A percentile compares a stretch with the other conserved stretches of the same genome.
These are phyloP conservation scores for Helicocarpus griseus DNA, from an alignment of 2,329 filamentous ascomycete genomes.

Conservation along the genomic window DNA sequence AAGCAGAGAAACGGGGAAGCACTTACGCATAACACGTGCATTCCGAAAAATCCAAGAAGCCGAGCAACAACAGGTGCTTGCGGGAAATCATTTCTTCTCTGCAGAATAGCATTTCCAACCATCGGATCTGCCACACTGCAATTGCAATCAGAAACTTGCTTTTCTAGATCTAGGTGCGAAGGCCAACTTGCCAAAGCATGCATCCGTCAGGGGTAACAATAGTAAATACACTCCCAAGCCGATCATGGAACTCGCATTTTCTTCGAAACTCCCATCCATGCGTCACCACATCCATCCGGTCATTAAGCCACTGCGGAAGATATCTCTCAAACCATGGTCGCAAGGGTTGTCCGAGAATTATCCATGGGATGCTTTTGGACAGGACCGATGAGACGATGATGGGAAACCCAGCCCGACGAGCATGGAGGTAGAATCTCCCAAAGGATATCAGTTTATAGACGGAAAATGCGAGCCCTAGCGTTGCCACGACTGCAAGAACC, in stretches of 20 bases:
- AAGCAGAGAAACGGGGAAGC: not conserved
- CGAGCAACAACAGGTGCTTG: conserved; percentile 18
- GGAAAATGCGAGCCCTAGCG: not conserved
- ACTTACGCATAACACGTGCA: conserved; percentile 26
- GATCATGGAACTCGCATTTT: conserved; percentile 18
- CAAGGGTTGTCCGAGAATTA: conserved; percentile 18
- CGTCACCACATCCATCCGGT: conserved; percentile 17
- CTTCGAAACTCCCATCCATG: conserved; percentile 27
- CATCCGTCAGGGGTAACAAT: conserved; percentile 22
- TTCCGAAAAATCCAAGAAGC: conserved; percentile 26
- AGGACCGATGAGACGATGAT: conserved; percentile 16
- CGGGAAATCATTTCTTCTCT: conserved; percentile 27
- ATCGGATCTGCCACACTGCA: conserved; percentile 23
- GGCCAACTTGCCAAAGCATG: conserved; percentile 10
- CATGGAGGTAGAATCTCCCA: conserved; percentile 17
- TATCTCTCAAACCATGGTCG: conserved; percentile 15
- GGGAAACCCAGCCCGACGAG: conserved; percentile 19
- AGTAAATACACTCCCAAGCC: conserved; percentile 21
- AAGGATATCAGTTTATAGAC: conserved; percentile 7
- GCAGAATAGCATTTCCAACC: conserved; percentile 21
- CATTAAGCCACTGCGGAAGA: conserved; percentile 18
- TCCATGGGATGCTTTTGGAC: conserved; percentile 18
- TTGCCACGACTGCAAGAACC: not conserved
- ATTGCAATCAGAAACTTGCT: not conserved
- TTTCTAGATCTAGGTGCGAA: not conserved